Evolutionary conservation across 2,329 filamentous ascomycete genomes (phyloP), one percentile per base, ranked within the genome.

Genomic region (Alternaria triticimaculans): DNA sequence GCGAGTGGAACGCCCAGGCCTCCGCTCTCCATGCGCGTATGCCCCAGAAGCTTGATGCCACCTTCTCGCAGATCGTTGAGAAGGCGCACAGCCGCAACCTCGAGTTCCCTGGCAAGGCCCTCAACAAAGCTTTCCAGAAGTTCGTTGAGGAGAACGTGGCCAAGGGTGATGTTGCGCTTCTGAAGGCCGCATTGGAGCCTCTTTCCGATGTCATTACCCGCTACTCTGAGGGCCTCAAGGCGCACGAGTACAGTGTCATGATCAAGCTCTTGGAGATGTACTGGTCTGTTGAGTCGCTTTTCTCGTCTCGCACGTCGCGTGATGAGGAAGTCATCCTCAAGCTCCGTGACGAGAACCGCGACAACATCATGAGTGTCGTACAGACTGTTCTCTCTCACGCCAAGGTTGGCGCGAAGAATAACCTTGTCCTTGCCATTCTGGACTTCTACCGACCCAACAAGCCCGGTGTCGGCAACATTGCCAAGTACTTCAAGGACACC

Each of bases 1-100:
- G 95, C 80, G 94, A 99, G 81, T 99, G 95, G 93, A 94, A 92
- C 67, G 92, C 95, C 6, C 94, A 98, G 78, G 96, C 97, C 72
- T 97, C 96, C 53, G 96, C 96, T 21, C 88, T 99, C n/a, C 95
- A 98, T 81, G 92, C 94, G 7, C 92, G 96, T 74, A 99, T 98
- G 92, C 96, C 96, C 0, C 91, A 95, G 78, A 97, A 95, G 83
- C 89, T 99, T 28, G 94, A 97, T 72, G 81, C 89, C 21, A 89
- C 88, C 68, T 90, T 99, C 70, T 89, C 90, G 12, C 92, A 96
- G 74, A 90, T 96, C 48, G 91, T 98, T 55, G 95, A 98, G 63
- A 90, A 92, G 64, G 89, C 94, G 45, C 92, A 90, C 80, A 83
- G 88, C 60, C 89, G 96, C 50, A 89, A 92, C 64, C 85, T 87